phyloP scores from a whole-genome alignment of 805 yeast species.

The Saturnispora gosingensis region DNA sequence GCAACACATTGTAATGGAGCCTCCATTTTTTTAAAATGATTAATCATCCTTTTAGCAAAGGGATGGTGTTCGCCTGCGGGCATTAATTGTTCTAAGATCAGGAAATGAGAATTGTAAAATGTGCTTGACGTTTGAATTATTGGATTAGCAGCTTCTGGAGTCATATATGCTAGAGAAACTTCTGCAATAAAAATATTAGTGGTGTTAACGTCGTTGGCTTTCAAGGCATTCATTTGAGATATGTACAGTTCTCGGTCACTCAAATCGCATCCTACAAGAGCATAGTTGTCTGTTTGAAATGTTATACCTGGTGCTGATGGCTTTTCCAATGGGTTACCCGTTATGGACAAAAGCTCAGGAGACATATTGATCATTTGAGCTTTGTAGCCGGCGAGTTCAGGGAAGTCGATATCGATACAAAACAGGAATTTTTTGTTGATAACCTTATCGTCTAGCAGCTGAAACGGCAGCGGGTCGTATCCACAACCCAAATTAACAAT shows the following conservation, averaged over 20 bases:
- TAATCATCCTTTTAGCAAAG: conserved; percentile 66
- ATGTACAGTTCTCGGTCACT: conserved; percentile 36
- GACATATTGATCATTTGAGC: conserved; percentile 40
- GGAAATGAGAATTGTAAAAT: conserved; percentile 45
- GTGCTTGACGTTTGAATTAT: conserved; percentile 41
- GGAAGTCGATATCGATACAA: conserved; percentile 69
- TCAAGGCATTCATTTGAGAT: conserved; percentile 22
- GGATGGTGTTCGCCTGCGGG: conserved; percentile 58
- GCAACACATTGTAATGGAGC: conserved; percentile 63
- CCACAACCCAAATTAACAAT: conserved; percentile 77
- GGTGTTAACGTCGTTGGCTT: conserved; percentile 19
- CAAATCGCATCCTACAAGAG: conserved; percentile 59
- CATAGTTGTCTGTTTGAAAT: conserved; percentile 37
- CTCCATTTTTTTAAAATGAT: conserved; percentile 55
- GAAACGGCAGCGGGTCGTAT: conserved; percentile 54
- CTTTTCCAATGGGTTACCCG: conserved; percentile 28
- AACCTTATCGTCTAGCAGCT: conserved; percentile 29
- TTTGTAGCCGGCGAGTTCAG: conserved; percentile 54
- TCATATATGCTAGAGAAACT: conserved; percentile 77
- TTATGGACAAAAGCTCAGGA: conserved; percentile 36
- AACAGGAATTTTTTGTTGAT: conserved; percentile 20
- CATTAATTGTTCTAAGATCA: conserved; percentile 61
- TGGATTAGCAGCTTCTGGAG: conserved; percentile 52
- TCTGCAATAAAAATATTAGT: conserved; percentile 65
- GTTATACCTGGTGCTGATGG: conserved; percentile 19